Evolutionary conservation across 2,329 filamentous ascomycete species (phyloP).

Genomic region (Aureobasidium mangrovei): DNA sequence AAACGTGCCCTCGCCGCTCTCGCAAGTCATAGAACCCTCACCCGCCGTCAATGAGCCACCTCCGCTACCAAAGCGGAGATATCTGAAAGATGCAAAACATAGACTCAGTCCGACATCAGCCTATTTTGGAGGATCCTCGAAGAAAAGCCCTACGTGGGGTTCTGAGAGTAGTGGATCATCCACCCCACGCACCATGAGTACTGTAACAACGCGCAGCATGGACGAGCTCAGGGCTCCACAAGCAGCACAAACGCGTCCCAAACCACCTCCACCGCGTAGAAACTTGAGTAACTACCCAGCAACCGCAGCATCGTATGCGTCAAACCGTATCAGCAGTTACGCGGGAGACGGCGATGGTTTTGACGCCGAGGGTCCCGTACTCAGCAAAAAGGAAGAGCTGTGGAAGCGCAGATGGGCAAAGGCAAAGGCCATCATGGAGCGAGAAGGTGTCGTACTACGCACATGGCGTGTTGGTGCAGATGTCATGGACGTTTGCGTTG

Average conservation of each 20-base stretch:
- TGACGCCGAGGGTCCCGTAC: slow-evolving; percentile 20
- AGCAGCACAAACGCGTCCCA: slow-evolving; percentile 19
- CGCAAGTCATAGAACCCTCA: slow-evolving; percentile 26
- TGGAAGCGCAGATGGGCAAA: slow-evolving; percentile 61
- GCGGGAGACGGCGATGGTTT: slow-evolving; percentile 18
- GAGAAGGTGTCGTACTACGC: slow-evolving; percentile 57
- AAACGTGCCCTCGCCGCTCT: slow-evolving; percentile 24
- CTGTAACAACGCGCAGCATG: slow-evolving; percentile 10
- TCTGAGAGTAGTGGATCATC: slow-evolving; percentile 8
- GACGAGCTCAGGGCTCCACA: neutral
- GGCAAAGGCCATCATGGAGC: slow-evolving; percentile 56
- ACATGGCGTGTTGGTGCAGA: slow-evolving; percentile 68
- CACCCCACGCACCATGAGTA: slow-evolving; percentile 11
- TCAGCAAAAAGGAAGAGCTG: slow-evolving; percentile 62
- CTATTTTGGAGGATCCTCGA: slow-evolving; percentile 22
- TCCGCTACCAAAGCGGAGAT: slow-evolving; percentile 26
- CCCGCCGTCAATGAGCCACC: slow-evolving; percentile 16
- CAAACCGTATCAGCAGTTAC: slow-evolving; percentile 28
- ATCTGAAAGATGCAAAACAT: slow-evolving; percentile 30
- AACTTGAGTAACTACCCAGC: slow-evolving; percentile 29
- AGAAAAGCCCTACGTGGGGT: slow-evolving; percentile 13
- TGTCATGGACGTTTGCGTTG: slow-evolving; percentile 56
- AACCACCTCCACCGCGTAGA: slow-evolving; percentile 31
- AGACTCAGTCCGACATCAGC: slow-evolving; percentile 26
- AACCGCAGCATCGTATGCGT: slow-evolving; percentile 31